Evolutionary conservation across 805 yeast species (phyloP).

Genomic region (Pichia nakasei): DNA sequence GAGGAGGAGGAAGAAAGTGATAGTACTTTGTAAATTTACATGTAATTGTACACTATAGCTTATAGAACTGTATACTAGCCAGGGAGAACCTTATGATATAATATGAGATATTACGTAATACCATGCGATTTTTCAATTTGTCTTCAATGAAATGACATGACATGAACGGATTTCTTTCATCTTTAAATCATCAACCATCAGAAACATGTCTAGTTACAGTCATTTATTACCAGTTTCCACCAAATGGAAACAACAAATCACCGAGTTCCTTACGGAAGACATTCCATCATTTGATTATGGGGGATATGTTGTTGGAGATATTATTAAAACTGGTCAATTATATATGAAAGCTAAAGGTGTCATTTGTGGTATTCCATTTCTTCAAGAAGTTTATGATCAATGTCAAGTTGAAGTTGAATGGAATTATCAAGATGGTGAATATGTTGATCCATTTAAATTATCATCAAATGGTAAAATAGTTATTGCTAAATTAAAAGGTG

Average conservation of each 20-base stretch:
- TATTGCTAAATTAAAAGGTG: conserved; percentile 74
- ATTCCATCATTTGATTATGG: conserved; percentile 93
- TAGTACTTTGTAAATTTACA: too few relatives aligned
- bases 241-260: conserved; percentile 71
- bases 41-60: background rate
- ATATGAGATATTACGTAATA: too few relatives aligned
- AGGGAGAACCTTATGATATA: too few relatives aligned
- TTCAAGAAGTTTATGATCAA: conserved; percentile 72
- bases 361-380: conserved; percentile 83
- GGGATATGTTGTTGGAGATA: conserved; percentile 87
- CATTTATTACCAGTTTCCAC: conserved; percentile 70
- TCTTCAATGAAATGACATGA: background rate
- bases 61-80: too few relatives aligned
- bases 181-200: too few relatives aligned
- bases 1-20: conserved; percentile 12
- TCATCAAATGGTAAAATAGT: conserved; percentile 52
- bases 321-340: conserved; percentile 59
- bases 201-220: too few relatives aligned
- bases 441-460: conserved; percentile 35
- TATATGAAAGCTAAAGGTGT: conserved; percentile 77
- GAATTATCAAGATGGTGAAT: conserved; percentile 64
- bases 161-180: background rate
- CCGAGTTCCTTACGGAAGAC: conserved; percentile 74
- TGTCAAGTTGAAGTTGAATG: conserved; percentile 66
- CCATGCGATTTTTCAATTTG: too few relatives aligned